These are phyloP conservation scores for Verruconis gallopava DNA, from an alignment of 2,329 filamentous ascomycete species.

Conservation along the genomic window DNA sequence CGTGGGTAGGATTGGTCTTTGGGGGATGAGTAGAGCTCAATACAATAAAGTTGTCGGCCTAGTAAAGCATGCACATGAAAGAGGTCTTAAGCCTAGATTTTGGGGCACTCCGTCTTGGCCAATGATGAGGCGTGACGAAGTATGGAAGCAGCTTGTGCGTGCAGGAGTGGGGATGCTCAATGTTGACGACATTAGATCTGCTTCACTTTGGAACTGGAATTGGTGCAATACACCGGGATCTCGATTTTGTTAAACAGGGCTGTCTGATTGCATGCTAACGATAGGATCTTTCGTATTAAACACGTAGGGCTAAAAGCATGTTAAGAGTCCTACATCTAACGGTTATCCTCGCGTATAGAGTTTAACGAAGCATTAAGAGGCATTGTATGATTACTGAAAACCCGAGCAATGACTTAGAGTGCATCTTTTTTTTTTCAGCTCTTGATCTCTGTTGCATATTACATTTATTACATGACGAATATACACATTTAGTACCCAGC, in stretches of 20 bases:
- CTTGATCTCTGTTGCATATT: too few species aligned
- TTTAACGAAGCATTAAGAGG: too few species aligned
- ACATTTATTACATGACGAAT: too few species aligned
- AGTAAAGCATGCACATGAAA: constrained; percentile 36
- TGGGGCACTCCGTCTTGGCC: constrained; percentile 46
- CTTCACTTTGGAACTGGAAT: constrained; percentile 35
- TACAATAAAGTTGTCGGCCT: constrained; percentile 36
- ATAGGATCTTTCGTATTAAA: too few species aligned
- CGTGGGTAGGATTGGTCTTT: constrained; percentile 34
- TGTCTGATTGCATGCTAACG: too few species aligned
- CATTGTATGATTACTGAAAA: not conserved
- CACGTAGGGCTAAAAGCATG: too few species aligned
- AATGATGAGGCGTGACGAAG: constrained; percentile 35
- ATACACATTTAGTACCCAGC: too few species aligned
- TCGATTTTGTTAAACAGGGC: constrained; percentile 5
- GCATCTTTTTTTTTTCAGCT: too few species aligned
- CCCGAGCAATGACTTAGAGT: too few species aligned
- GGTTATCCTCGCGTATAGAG: too few species aligned
- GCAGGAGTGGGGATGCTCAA: constrained; percentile 46
- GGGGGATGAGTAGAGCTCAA: constrained; percentile 34
- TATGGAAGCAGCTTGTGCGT: constrained; percentile 42
- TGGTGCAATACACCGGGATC: constrained; percentile 7
- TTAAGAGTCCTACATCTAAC: too few species aligned
- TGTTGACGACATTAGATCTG: constrained; percentile 42
- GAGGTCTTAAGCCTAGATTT: constrained; percentile 42